These are phyloP conservation scores for Lithospermum erythrorhizon DNA, from an alignment of 257 asterid genomes.

Conservation along the genomic window DNA sequence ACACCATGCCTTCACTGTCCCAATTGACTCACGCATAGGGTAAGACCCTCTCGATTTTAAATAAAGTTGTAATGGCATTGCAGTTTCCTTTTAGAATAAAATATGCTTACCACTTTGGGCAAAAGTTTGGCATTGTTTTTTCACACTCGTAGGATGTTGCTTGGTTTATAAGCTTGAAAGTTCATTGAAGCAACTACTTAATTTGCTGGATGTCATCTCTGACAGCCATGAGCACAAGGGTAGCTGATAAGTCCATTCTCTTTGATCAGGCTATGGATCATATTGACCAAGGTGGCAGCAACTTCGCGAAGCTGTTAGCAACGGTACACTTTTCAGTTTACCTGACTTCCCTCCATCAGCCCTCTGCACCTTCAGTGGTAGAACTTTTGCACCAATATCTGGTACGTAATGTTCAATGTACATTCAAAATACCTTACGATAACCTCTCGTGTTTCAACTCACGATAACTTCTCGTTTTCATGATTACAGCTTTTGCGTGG, in stretches of 20 bases:
- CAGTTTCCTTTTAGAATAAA: too few species aligned
- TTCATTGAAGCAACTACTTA: too few species aligned
- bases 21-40: slow-evolving; percentile 86
- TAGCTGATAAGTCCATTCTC: neutral
- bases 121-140: too few species aligned
- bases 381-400: neutral
- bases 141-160: too few species aligned
- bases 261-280: neutral
- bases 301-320: neutral
- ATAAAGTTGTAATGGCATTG: neutral
- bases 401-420: neutral
- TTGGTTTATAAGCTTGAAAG: too few species aligned
- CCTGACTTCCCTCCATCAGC: neutral
- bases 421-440: too few species aligned
- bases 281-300: neutral
- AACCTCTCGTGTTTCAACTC: neutral
- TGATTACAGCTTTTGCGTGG: neutral
- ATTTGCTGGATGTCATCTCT: neutral
- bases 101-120: too few species aligned
- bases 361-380: neutral
- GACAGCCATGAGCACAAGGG: neutral
- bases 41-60: slow-evolving; percentile 18
- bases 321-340: neutral
- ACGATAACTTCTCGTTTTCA: neutral
- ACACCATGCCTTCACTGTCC: slow-evolving; percentile 82